phyloP scores from a whole-genome alignment of 768 basidiomycete species.

The Mycena maculata region DNA sequence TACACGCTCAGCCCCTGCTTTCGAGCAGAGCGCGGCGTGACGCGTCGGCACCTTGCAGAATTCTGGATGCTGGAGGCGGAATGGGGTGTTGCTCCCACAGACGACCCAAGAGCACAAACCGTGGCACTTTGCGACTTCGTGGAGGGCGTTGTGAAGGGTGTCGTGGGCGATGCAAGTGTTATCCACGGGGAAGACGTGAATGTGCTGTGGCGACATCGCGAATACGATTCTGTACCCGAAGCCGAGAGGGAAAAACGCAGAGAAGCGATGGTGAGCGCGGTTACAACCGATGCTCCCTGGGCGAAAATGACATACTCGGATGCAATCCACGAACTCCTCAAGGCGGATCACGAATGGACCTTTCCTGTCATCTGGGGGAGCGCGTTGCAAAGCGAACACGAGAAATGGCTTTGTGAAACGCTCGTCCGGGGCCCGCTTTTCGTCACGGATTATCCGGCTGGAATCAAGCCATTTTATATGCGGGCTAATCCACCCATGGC shows the following conservation, averaged over 20 bases:
- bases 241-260: conserved; percentile 40
- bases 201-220: conserved; percentile 55
- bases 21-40: conserved; percentile 90
- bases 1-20: conserved; percentile 96
- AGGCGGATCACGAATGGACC: conserved; percentile 40
- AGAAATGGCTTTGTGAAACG: conserved; percentile 85
- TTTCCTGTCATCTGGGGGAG: conserved; percentile 69
- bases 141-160: conserved; percentile 62
- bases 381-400: conserved; percentile 89
- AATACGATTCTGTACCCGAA: conserved; percentile 34
- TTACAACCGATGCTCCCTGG: conserved; percentile 61
- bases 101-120: conserved; percentile 24
- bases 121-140: conserved; percentile 50
- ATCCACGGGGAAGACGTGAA: conserved; percentile 41
- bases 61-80: conserved; percentile 99
- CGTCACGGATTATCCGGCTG: conserved; percentile 88
- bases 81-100: conserved; percentile 52
- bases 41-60: conserved; percentile 92
- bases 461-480: conserved; percentile 98
- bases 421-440: conserved; percentile 84
- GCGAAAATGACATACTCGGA: conserved; percentile 81
- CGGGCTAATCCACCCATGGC: conserved; percentile 59
- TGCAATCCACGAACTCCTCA: conserved; percentile 71
- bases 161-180: conserved; percentile 35
- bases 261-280: conserved; percentile 50